Conservation (phyloP, 2,329 filamentous ascomycete genomes). For the Monilinia vaccinii-corymbosi region DNA sequence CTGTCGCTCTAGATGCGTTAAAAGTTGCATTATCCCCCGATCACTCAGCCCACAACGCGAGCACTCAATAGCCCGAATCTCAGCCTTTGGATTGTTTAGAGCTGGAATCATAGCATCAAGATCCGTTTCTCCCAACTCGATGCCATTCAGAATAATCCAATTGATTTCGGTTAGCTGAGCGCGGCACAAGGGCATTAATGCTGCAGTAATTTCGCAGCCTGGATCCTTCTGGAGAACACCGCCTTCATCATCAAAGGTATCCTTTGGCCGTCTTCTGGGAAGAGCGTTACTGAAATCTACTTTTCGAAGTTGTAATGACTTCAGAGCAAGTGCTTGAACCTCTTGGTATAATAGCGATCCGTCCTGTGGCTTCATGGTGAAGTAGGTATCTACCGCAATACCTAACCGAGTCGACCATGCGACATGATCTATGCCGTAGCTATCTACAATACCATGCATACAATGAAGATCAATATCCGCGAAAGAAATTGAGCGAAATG, state of each 20-base stretch:
- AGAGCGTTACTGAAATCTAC: slow-evolving; percentile 58
- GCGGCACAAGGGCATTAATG: slow-evolving; percentile 58
- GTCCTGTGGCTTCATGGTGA: slow-evolving; percentile 28
- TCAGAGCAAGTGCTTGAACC: slow-evolving; percentile 56
- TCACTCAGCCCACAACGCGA: slow-evolving; percentile 53
- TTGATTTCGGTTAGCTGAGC: slow-evolving; percentile 60
- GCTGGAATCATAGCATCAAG: slow-evolving; percentile 55
- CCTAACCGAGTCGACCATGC: slow-evolving; percentile 47
- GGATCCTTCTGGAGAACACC: slow-evolving; percentile 44
- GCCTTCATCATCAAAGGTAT: slow-evolving; percentile 36
- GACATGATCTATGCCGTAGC: slow-evolving; percentile 52
- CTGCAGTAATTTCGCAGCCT: slow-evolving; percentile 61
- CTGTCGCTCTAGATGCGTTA: slow-evolving; percentile 56
- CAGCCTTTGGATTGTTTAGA: slow-evolving; percentile 54
- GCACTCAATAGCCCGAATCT: slow-evolving; percentile 58
- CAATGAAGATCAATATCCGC: slow-evolving; percentile 53
- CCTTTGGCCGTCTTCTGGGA: slow-evolving; percentile 40
- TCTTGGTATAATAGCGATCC: slow-evolving; percentile 56
- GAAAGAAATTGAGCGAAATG: slow-evolving; percentile 59
- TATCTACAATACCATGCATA: slow-evolving; percentile 52
- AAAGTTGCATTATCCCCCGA: slow-evolving; percentile 48
- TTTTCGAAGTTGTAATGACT: slow-evolving; percentile 51
- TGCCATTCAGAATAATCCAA: slow-evolving; percentile 61
- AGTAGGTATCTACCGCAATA: slow-evolving; percentile 23
- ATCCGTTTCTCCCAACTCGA: slow-evolving; percentile 62